Percentiles rank a stretch among this genome's conserved stretches.
phyloP scores from a whole-genome alignment of 768 basidiomycete species.

The Rhizopogon roseolus region DNA sequence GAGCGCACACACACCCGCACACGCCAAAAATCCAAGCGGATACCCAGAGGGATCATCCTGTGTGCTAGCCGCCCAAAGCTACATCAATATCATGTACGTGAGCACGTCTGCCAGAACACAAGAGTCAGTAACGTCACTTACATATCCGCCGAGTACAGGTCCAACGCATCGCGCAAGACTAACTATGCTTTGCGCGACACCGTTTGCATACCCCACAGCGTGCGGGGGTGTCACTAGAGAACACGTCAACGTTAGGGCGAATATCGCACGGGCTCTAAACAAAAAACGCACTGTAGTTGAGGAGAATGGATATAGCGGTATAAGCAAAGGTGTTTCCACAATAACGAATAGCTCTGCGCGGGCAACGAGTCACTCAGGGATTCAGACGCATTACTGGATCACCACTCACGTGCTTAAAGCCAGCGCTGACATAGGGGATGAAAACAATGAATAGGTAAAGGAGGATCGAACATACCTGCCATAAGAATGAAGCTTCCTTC shows the following conservation, averaged over 20 bases:
- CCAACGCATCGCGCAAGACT: conserved; percentile 90
- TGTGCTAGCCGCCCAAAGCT: conserved; percentile 76
- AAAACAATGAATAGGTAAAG: background rate
- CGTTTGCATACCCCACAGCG: conserved; percentile 89
- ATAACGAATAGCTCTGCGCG: conserved; percentile 72
- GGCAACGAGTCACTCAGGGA: background rate
- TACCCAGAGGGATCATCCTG: conserved; percentile 66
- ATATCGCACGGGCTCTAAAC: background rate
- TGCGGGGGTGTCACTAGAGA: conserved; percentile 81
- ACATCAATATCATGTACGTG: background rate
- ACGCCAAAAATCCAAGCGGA: conserved; percentile 68
- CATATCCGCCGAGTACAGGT: conserved; percentile 80
- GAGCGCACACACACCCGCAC: conserved; percentile 54
- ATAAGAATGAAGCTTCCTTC: conserved; percentile 79
- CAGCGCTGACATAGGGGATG: conserved; percentile 42
- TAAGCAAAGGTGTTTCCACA: conserved; percentile 88
- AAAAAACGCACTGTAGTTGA: conserved; percentile 70
- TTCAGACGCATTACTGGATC: background rate
- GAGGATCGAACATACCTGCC: conserved; percentile 48
- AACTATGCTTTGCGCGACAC: conserved; percentile 92
- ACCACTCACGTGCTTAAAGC: conserved; percentile 74
- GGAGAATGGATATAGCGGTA: conserved; percentile 83
- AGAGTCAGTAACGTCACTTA: conserved; percentile 22
- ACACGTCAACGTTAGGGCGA: background rate
- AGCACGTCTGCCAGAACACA: background rate